Percentiles rank a stretch among this genome's conserved stretches.
phyloP scores from a whole-genome alignment of 257 asterid species.

The Mentha longifolia region DNA sequence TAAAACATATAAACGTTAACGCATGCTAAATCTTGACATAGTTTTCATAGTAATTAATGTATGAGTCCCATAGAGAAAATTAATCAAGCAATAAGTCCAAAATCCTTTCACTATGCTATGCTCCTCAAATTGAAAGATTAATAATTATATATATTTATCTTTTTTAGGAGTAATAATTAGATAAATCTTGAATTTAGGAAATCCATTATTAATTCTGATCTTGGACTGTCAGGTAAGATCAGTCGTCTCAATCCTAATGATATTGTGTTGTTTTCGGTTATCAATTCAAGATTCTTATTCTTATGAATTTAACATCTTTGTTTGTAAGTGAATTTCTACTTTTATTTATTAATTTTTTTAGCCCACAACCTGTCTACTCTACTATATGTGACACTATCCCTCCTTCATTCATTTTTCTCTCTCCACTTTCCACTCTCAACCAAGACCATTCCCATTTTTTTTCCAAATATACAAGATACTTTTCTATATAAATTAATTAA shows the following conservation, averaged over 20 bases:
- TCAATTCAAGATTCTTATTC: background rate
- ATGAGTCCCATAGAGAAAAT: no score
- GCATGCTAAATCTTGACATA: no score
- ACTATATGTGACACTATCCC: background rate
- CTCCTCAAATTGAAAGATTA: background rate
- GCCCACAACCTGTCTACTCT: constrained; percentile 29
- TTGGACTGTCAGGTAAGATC: background rate
- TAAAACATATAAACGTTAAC: no score
- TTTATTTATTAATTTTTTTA: background rate
- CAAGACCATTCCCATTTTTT: background rate
- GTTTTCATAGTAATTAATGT: no score
- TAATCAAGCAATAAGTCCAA: no score
- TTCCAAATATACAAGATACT: background rate
- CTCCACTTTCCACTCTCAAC: no score
- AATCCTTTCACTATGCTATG: background rate
- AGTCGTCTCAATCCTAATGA: background rate
- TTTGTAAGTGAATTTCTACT: background rate
- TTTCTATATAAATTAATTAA: constrained; percentile 2
- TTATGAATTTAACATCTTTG: background rate
- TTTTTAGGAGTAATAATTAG: background rate
- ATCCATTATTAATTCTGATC: background rate
- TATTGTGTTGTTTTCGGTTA: background rate
- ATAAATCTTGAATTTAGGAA: background rate
- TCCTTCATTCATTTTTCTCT: background rate
- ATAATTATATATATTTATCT: background rate